Base-by-base conservation (phyloP, 2,329 filamentous ascomycete species). In the Fusarium veterinarium region DNA sequence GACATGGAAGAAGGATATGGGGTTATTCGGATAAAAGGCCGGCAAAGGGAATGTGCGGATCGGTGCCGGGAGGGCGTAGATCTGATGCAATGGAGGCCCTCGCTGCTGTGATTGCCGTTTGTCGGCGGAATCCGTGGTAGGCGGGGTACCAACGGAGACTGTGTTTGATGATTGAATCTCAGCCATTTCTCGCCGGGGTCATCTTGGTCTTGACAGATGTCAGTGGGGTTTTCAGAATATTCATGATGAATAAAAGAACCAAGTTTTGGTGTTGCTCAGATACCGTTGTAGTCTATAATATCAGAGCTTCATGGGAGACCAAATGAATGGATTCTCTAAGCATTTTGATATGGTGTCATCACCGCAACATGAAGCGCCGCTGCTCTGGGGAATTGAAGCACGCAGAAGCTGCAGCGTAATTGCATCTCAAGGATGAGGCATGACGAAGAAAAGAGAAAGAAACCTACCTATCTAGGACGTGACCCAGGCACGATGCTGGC, bases 281-380 rank as follows among this genome's bases (percentile, higher is more conserved):
- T 96, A 96, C 93, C 93, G 93, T 96, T 95, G 93, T 96, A 96
- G 93, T 96, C 93, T 93, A 92, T 91, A 90, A 83, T 57, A 82
- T 79, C 87, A 88, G 85, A 87, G 84, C 89, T 84, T 87, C 90
- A 92, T 83, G 74, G 65, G 88, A 89, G 88, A 85, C 85, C 83
- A 85, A 86, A 82, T 86, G 86, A 87, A 87, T 85, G 85, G 84
- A 77, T 82, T 85, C 87, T 88, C 88, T 91, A 86, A 84, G 89
- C 86, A 85, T 86, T 82, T 77, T 80, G 78, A 82, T 80, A 83
- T 81, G 82, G 83, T 88, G 87, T 92, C 90, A 92, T 92, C 90
- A 91, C 80, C 60, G 78, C 77, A 84, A 80, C 73, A 60, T 69
- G 74, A 74, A 66, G 66, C 69, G 66, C 74, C 64, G 30, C 38